These are phyloP conservation scores for Ophiocordyceps sinensis DNA, from an alignment of 2,329 filamentous ascomycete species.

Conservation along the genomic window DNA sequence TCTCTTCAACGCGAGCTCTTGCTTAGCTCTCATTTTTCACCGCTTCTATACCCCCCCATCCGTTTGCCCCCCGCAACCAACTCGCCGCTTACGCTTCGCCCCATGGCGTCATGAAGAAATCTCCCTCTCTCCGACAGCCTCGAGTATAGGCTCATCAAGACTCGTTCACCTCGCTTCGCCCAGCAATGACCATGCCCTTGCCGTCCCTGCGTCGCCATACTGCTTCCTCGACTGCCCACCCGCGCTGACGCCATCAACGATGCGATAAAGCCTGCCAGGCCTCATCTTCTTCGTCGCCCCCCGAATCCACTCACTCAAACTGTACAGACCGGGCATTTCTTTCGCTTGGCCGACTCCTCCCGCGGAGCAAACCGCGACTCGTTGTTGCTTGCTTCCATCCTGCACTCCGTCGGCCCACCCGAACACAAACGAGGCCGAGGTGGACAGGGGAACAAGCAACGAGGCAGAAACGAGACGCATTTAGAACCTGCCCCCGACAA, in stretches of 20 bases:
- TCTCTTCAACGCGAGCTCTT: background rate
- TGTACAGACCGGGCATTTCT: background rate
- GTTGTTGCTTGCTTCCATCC: no score
- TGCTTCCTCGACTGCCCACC: background rate
- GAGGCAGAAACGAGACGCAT: no score
- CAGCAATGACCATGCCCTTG: constrained; percentile 1
- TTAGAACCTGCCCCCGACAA: constrained; percentile 4
- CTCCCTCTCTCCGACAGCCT: background rate
- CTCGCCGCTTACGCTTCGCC: no score
- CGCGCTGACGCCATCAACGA: background rate
- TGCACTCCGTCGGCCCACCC: no score
- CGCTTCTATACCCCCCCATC: background rate
- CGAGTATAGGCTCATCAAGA: no score
- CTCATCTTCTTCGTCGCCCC: background rate
- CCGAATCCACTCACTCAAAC: background rate
- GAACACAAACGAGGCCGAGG: no score
- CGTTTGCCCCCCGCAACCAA: no score
- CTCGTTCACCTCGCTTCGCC: background rate
- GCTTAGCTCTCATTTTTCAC: no score
- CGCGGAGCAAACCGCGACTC: no score
- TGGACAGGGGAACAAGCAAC: no score
- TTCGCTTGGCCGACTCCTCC: background rate
- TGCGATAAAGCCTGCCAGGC: background rate
- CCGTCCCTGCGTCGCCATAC: background rate
- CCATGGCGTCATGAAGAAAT: background rate